These are phyloP conservation scores for Xylogone sp. DNA, from an alignment of 2,329 filamentous ascomycete genomes.

Conservation along the genomic window DNA sequence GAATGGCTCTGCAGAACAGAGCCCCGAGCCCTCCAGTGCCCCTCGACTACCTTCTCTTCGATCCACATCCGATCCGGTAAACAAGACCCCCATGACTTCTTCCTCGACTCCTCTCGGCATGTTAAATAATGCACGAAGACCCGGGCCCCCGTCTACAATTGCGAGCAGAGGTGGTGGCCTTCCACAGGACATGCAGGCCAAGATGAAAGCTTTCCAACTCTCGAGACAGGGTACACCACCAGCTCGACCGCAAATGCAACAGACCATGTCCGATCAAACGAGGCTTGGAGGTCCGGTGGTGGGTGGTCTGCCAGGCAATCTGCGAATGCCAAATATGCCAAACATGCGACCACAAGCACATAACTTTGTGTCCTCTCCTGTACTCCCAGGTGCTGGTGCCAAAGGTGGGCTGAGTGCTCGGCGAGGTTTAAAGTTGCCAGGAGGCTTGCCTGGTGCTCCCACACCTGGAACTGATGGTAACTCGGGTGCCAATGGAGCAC, in stretches of 20 bases:
- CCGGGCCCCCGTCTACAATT: constrained; percentile 34
- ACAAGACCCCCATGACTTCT: constrained; percentile 59
- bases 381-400: constrained; percentile 34
- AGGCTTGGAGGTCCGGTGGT: constrained; percentile 14
- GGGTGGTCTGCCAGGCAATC: constrained; percentile 38
- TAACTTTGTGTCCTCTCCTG: constrained; percentile 46
- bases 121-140: constrained; percentile 61
- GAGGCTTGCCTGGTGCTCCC: constrained; percentile 23
- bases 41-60: constrained; percentile 56
- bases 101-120: constrained; percentile 83
- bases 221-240: constrained; percentile 56
- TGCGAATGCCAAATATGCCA: constrained; percentile 33
- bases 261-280: constrained; percentile 23
- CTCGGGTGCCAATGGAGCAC: constrained; percentile 11
- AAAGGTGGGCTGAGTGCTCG: constrained; percentile 63
- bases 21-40: constrained; percentile 24
- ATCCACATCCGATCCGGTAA: constrained; percentile 54
- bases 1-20: not conserved
- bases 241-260: constrained; percentile 29
- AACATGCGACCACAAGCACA: constrained; percentile 43
- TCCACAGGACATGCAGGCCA: constrained; percentile 62
- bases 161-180: constrained; percentile 41
- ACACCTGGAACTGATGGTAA: constrained; percentile 8
- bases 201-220: constrained; percentile 67
- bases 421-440: constrained; percentile 59